Base-by-base conservation (phyloP, 169 alveolate species). In the Plasmodium gaboni region DNA sequence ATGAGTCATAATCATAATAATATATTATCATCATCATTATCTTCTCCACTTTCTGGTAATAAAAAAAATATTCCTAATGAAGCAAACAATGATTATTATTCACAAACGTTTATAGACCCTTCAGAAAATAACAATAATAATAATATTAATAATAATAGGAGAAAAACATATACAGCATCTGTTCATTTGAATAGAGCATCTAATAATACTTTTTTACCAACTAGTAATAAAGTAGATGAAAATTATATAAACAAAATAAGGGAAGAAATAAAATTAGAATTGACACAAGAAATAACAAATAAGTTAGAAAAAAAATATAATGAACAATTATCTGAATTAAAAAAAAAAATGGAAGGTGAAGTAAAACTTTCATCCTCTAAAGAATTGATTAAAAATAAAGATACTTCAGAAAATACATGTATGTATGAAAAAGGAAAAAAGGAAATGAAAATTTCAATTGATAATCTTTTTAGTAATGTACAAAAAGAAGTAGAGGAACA, bases 301-400 rank as follows among this genome's bases (percentile, higher is more conserved):
- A 55, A 83, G 17, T 32, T 83, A 32, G 91, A 83, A 24, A 69
- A 67, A 68, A 68, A 83, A 57, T 83, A 83, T 61, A 83, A 83
- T 28, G 85, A 83, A 26, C 71, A 78, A 78, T 28, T 78, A 22
- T 57, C 6, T 26, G 44, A 28, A 59, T 7, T 64, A 44, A 46
- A 76, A 78, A 68, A 64, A 55, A 15, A 44, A 9, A 7, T 64
- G 17, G 60, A n/a, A n/a, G 1, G 17, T 38, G 46, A 5, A 1
- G 46, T 5, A 38, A 38, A 38, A 38, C 46, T 38, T 0, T 9
- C 46, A 38, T 38, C 46, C 46, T 38, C 46, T 9, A 38, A 38
- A 1, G 46, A 38, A 38, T 38, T 38, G 9, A 38, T 38, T 5
- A 15, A 22, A 17, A 12, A 17, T 17, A 55, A 22, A 17, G 28